Evolutionary conservation across 1,284 basidiomycete species (phyloP).

Genomic region (Puccinia sorghi): DNA sequence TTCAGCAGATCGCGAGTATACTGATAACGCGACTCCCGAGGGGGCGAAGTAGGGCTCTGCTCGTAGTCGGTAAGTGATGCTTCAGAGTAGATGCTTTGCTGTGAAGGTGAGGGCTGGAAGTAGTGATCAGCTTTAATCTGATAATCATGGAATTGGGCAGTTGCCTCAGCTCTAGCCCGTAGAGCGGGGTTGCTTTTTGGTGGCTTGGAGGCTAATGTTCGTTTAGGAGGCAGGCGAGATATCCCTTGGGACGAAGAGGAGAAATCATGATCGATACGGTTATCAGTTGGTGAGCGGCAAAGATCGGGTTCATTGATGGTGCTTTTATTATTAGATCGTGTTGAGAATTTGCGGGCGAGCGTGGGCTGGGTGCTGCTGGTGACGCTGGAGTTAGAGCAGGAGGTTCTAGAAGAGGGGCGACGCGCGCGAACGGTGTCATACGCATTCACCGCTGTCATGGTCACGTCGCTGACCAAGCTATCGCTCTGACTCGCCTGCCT

Average conservation of each 20-base stretch:
- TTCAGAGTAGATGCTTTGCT: not conserved
- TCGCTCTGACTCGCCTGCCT: constrained; percentile 31
- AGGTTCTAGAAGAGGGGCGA: constrained; percentile 38
- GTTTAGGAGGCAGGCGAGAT: not conserved
- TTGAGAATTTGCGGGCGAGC: constrained; percentile 16
- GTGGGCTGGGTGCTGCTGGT: not conserved
- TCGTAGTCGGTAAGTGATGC: not conserved
- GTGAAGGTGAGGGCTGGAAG: not conserved
- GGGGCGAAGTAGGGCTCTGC: constrained; percentile 8
- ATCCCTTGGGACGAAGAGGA: not conserved
- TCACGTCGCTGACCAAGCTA: constrained; percentile 18
- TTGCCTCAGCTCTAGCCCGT: constrained; percentile 23
- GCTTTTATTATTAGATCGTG: constrained; percentile 8
- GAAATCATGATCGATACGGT: constrained; percentile 21
- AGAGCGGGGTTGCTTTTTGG: constrained; percentile 46
- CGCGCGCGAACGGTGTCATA: constrained; percentile 11
- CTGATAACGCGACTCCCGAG: not conserved
- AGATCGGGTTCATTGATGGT: constrained; percentile 15
- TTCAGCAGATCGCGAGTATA: not conserved
- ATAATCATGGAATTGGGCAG: constrained; percentile 1
- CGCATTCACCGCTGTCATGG: not conserved
- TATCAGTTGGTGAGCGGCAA: constrained; percentile 2
- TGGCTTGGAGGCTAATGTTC: constrained; percentile 28
- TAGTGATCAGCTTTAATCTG: constrained; percentile 6
- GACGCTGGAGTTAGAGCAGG: constrained; percentile 9